Evolutionary conservation across 2,329 filamentous ascomycete genomes (phyloP), one percentile per base, ranked within the genome.

Genomic region (Paraphaeosphaeria minitans): DNA sequence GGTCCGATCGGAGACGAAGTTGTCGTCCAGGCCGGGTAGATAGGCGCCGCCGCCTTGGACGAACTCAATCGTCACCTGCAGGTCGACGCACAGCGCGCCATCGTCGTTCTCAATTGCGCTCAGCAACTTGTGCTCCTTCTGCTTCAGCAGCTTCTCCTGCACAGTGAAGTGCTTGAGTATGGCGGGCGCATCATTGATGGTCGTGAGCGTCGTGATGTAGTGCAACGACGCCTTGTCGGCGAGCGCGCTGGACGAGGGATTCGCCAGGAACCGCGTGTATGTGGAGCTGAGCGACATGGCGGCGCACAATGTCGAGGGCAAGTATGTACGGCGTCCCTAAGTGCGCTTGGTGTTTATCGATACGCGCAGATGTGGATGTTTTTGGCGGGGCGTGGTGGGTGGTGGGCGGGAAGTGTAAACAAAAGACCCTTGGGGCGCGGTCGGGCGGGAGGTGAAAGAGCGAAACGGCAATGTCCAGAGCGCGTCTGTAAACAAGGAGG

Each of bases 121-220:
- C 63, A 98, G 80, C 53, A 94, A 78, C 45, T 89, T 89, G 77
- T 97, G 87, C 67, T 89, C 87, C 79, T 91, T 93, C 83, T 92
- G 96, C 78, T 89, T 90, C 73, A 97, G 82, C 74, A 91, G 85
- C 75, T 88, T 89, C 68, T 85, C 83, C 75, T 93, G 85, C 39
- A 84, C 83, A 69, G 81, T 83, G 62, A 97, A 80, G 78, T 98
- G 93, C 80, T 92, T 93, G 79, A 94, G 82, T 76, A 99, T 92
- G 48, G 91, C 86, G 53, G 87, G 84, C 48, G 89, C 78, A 66
- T 91, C 88, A 62, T 84, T 82, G 73, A 96, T 82, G 64, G 86
- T 86, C 35, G 89, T 92, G 13, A 93, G 89, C 8, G 94, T 97
- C 56, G 93, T 92, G 76, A 98, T 89, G 82, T 98, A 99, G 82